Conservation (phyloP, 768 basidiomycete genomes). For the Naganishia vaughanmartiniae region DNA sequence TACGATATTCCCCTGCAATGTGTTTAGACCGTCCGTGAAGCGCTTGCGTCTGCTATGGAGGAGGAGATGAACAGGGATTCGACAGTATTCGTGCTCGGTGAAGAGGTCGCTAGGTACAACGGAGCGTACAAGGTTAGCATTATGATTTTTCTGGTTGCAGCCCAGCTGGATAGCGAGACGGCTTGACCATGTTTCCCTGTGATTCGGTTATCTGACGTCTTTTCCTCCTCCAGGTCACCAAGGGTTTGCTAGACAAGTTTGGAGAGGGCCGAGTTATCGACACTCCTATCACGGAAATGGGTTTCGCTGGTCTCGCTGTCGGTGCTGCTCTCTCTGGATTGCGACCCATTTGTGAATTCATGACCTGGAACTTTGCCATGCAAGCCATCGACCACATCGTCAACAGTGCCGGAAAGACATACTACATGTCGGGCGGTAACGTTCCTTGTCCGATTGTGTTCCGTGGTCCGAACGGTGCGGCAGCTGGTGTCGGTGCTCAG, state of each 20-base stretch:
- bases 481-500: conserved; percentile 92
- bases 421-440: conserved; percentile 99
- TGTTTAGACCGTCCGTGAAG: conserved; percentile 83
- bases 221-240: conserved; percentile 69
- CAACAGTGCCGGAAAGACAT: conserved; percentile 99
- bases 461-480: conserved; percentile 98
- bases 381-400: conserved; percentile 98
- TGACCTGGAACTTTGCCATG: conserved; percentile 99
- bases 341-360: conserved; percentile 97
- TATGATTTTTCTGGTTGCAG: background rate
- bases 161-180: no score
- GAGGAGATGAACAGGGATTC: conserved; percentile 98
- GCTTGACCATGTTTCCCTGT: no score
- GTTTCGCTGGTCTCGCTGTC: conserved; percentile 93
- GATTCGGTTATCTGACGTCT: background rate
- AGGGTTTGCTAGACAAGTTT: conserved; percentile 97
- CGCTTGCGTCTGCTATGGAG: conserved; percentile 96
- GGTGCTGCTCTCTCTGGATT: conserved; percentile 93
- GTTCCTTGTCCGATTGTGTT: conserved; percentile 98
- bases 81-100: conserved; percentile 89
- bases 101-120: conserved; percentile 98
- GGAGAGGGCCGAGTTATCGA: conserved; percentile 98
- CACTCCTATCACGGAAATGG: conserved; percentile 76
- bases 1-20: background rate
- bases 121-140: conserved; percentile 52